Evolutionary conservation across 2,329 filamentous ascomycete genomes (phyloP), one percentile per base, ranked within the genome.

Genomic region (Colletotrichum chlorophyti): DNA sequence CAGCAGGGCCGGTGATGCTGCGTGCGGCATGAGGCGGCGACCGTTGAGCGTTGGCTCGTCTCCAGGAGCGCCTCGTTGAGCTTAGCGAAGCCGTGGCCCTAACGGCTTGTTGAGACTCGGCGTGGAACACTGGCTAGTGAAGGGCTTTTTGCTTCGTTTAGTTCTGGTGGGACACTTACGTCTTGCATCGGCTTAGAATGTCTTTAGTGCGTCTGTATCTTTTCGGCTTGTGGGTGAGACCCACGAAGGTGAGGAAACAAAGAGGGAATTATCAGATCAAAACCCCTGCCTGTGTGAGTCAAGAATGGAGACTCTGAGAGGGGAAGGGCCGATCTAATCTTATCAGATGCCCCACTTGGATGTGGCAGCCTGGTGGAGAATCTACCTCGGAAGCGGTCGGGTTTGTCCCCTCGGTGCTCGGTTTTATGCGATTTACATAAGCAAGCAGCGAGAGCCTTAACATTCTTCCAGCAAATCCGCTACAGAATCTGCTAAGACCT

Each of bases 251-350:
- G 14, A 12, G 15, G 43, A 17, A 38, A 29, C 10, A 19, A 12
- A 45, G 49, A 45, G 38, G 26, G 34, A 42, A 50, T 60, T 60
- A 57, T 60, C 57, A 57, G 57, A 60, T 60, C 40, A n/a, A 34
- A 23, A 60, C 46, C 57, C 57, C 43, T 60, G 57, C 19, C n/a
- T 21, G 31, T 47, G 32, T 60, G 57, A 60, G 57, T 60, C 57
- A 57, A 55, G 31, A 43, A 60, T 48, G 45, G 51, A 32, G 38
- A 45, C 32, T 34, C 40, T 45, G 26, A 11, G 51, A 26, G 51
- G 46, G 43, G 57, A 60, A 57, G 45, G 21, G 35, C 51, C 52
- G 57, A 60, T 60, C 51, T 60, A 60, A 60, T 60, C 57, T 60
- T 60, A 60, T 60, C 57, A 50, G 57, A 60, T 60, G 57, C 52